Conservation (phyloP, 768 basidiomycete genomes). For the Daedaleopsis sinensis region DNA sequence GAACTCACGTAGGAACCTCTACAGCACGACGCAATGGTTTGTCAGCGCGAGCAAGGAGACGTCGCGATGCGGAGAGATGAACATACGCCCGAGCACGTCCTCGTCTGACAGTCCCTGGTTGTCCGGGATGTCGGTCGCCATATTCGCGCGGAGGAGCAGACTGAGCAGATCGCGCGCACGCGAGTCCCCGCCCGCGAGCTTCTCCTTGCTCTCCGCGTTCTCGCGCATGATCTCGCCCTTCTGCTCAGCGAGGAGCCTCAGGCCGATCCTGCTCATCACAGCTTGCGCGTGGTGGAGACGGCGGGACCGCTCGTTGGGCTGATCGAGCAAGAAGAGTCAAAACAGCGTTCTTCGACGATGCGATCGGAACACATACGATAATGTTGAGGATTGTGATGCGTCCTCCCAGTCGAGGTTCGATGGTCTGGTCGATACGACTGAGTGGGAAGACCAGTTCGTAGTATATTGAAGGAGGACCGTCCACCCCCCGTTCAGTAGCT, state of each 20-base stretch:
- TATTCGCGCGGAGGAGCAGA: constrained; percentile 64
- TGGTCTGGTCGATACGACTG: no score
- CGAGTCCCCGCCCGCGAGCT: constrained; percentile 31
- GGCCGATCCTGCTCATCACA: constrained; percentile 33
- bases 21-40: background rate
- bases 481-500: no score
- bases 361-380: constrained; percentile 13
- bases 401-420: no score
- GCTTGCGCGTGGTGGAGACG: constrained; percentile 15
- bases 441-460: no score
- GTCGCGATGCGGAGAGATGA: background rate
- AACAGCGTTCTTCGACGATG: no score
- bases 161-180: constrained; percentile 58
- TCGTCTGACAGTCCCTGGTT: constrained; percentile 60
- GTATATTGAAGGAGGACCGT: no score
- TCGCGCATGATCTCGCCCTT: constrained; percentile 32
- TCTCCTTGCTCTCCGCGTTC: constrained; percentile 26
- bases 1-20: constrained; percentile 27
- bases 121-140: constrained; percentile 60
- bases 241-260: constrained; percentile 34
- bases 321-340: no score
- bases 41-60: background rate
- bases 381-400: constrained; percentile 25
- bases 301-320: constrained; percentile 1
- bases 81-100: constrained; percentile 63